These are phyloP conservation scores for Boletus patriciae DNA, from an alignment of 768 basidiomycete species.

Conservation along the genomic window DNA sequence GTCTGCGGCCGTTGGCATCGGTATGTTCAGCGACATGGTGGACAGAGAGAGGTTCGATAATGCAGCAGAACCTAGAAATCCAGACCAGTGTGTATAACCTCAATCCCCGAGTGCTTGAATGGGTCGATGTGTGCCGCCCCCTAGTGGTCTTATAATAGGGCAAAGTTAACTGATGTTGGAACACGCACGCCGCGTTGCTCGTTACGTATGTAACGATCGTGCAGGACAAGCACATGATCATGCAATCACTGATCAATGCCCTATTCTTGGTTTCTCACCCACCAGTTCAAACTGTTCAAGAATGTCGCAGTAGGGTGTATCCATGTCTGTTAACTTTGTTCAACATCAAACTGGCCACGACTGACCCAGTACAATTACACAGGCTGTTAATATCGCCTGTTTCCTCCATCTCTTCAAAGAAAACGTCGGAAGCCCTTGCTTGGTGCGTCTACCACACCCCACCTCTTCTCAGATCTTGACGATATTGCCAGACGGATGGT, in stretches of 20 bases:
- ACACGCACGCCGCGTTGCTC: too few species aligned
- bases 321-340: conserved; percentile 22
- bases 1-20: conserved; percentile 26
- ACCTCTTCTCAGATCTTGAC: background rate
- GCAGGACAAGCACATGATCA: background rate
- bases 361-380: conserved; percentile 21
- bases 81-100: background rate
- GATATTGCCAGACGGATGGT: conserved; percentile 53
- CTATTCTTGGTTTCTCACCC: conserved; percentile 15
- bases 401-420: conserved; percentile 62
- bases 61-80: background rate
- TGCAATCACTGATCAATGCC: conserved; percentile 10
- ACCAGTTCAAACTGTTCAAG: conserved; percentile 18
- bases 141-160: background rate
- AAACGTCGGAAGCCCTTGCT: conserved; percentile 56
- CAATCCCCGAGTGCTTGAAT: background rate
- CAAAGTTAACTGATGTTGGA: background rate
- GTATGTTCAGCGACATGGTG: conserved; percentile 21
- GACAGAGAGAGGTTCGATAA: background rate
- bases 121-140: background rate
- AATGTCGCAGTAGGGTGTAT: conserved; percentile 26
- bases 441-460: conserved; percentile 38
- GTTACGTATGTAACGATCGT: too few species aligned
- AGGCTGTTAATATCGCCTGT: conserved; percentile 58
- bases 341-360: background rate